phyloP scores from a whole-genome alignment of 2,329 filamentous ascomycete genomes.

The Colletotrichum salicis region DNA sequence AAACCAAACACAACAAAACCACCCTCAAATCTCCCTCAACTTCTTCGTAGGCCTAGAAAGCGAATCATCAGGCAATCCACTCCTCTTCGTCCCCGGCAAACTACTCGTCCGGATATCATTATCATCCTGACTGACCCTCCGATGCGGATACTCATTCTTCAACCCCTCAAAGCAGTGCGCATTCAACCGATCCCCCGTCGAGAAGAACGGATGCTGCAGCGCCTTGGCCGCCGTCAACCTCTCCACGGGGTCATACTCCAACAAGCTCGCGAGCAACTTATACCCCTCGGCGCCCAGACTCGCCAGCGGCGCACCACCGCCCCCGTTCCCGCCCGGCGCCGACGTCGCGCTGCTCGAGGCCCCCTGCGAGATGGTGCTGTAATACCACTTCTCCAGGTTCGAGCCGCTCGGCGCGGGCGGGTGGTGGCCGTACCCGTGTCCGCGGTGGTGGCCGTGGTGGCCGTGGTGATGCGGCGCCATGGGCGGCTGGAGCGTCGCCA shows the following conservation, averaged over 20 bases:
- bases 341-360: conserved; percentile 60
- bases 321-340: conserved; percentile 44
- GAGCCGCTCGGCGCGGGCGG: conserved; percentile 46
- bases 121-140: conserved; percentile 92
- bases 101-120: conserved; percentile 94
- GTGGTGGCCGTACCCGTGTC: conserved; percentile 41
- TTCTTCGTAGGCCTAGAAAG: conserved; percentile 72
- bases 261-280: conserved; percentile 80
- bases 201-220: conserved; percentile 91
- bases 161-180: conserved; percentile 92
- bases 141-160: conserved; percentile 87
- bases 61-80: conserved; percentile 83
- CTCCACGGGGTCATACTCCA: conserved; percentile 93
- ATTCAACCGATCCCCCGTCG: conserved; percentile 75
- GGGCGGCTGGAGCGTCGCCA: conserved; percentile 66
- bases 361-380: conserved; percentile 72
- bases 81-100: conserved; percentile 89
- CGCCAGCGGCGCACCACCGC: conserved; percentile 54
- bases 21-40: conserved; percentile 60
- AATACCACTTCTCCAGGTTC: conserved; percentile 83
- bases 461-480: conserved; percentile 56
- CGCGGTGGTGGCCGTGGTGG: conserved; percentile 51
- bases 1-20: background rate
- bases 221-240: conserved; percentile 88
- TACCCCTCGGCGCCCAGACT: conserved; percentile 81